A percentile compares a stretch with the other conserved stretches of the same genome.
Evolutionary conservation across 1,284 basidiomycete species (phyloP).

Genomic region (Caloboletus inedulis): DNA sequence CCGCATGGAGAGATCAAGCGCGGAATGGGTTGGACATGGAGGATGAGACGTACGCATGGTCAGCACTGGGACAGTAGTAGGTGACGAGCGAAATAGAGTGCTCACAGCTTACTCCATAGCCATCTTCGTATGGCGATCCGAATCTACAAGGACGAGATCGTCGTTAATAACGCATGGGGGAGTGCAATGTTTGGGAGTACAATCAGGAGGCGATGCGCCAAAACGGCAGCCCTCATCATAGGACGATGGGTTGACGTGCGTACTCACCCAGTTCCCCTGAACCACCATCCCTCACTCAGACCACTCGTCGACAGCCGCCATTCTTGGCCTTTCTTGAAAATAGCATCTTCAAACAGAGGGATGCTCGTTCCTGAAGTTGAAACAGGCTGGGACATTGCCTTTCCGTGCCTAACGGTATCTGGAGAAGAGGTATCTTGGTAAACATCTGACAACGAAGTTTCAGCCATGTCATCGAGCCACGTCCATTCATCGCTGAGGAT

Average conservation of each 20-base stretch:
- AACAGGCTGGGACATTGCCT: not conserved
- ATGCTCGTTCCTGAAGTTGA: constrained; percentile 30
- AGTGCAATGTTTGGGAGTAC: not conserved
- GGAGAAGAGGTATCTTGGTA: constrained; percentile 14
- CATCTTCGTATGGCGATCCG: constrained; percentile 75
- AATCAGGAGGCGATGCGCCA: not conserved
- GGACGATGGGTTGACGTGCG: not conserved
- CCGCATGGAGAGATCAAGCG: not conserved
- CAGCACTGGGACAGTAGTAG: not conserved
- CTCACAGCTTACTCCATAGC: constrained; percentile 92
- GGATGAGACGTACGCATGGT: not conserved
- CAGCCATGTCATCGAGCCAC: constrained; percentile 24
- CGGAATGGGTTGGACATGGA: not conserved
- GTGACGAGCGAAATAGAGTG: constrained; percentile 12
- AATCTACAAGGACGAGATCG: constrained; percentile 47
- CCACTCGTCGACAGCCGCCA: constrained; percentile 96
- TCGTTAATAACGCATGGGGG: constrained; percentile 6
- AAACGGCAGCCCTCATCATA: not conserved
- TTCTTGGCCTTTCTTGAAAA: constrained; percentile 75
- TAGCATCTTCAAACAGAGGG: constrained; percentile 71
- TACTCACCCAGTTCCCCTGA: constrained; percentile 83
- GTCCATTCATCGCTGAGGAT: constrained; percentile 48
- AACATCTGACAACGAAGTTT: not conserved
- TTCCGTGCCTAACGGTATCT: constrained; percentile 26
- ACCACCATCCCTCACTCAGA: constrained; percentile 81